Base-by-base conservation (phyloP, 2,329 filamentous ascomycete genomes). In the Ophiobolus disseminans region DNA sequence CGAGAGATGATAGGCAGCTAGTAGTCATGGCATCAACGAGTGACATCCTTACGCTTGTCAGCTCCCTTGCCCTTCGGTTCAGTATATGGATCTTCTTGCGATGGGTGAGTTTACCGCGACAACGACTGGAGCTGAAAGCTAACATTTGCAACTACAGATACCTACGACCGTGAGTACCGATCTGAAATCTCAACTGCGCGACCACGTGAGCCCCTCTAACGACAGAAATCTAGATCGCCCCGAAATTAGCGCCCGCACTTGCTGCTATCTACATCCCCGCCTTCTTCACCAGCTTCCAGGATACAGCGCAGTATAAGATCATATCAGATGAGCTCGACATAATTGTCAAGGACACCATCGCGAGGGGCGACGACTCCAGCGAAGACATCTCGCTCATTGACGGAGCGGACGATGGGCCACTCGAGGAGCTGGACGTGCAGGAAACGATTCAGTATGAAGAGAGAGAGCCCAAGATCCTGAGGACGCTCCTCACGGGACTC, bases 401-500 rank as follows among this genome's bases (percentile, higher is more conserved):
- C 48, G 75, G 65, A 31, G 66, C 66, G 8, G 66, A 72, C 2
- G 63, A 69, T 44, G 68, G 62, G 1, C 62, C 67, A 0, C 46
- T 74, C 20, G 49, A 75, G 54, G 77, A 79, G 60, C 61, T 90
- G 26, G 80, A 84, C 21, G 76, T 90, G 19, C 69, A 85, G 47
- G 87, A 91, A 67, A 86, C 81, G 0, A 73, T 89, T 3, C 66
- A 84, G 9, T 61, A 88, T 13, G 76, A 82, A 40, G 78, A 86
- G 63, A 82, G 82, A 59, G 77, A 82, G 10, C 72, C 82, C 2
- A 78, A 79, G 17, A 75, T 83, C 1, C 75, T 88, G 57, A 82
- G 80, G 56, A 89, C 90, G 3, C 76, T 97, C 5, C 74, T 95
- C 19, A 84, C 84, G 3, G 94, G 94, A 3, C 76, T 87, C 0